Base-by-base conservation (phyloP, 148 eudicot genomes). In the Camellia japonica region DNA sequence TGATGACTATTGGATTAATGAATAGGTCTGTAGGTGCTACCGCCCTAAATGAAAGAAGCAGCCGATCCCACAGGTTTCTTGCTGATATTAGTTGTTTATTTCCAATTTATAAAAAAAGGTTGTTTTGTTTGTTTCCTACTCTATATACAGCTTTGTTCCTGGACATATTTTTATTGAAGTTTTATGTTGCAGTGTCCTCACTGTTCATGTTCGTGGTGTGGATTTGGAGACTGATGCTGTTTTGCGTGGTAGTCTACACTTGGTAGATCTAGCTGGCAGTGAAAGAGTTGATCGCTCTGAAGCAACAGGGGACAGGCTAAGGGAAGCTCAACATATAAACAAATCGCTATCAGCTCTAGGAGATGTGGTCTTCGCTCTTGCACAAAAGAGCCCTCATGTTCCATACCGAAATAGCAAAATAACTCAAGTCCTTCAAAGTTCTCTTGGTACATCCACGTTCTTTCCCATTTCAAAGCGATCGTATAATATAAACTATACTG, bases 241-340 rank as follows among this genome's bases (percentile, higher is more conserved):
- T 83, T 74, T 92, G 78, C 98, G 97, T n/a, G 99, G 99, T 55
- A 88, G 93, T 87, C 91, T 96, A 46, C 99, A 94, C 89, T 85
- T 96, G 89, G 97, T 96, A 64, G 99, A 96, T 85, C 94, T 96
- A 63, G 99, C 99, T 51, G 99, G 99, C 74, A 96, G 99, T 84
- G 99, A 96, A 88, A 90, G 99, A 83, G 98, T 96, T 42, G 99
- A 93, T 77, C 93, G 97, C 23, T 93, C 98, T 75, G 99, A 93
- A 83, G 99, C 91, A 82, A 91, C 91, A 13, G 99, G 99, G 52
- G 99, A 96, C 67, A 87, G 99, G 79, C 84, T 96, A 75, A 80
- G 88, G 69, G 99, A 96, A 88, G 99, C 99, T 46, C 99, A 96
- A 63, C 97, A 96, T 84, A 96, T 96, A 75, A 96, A 96, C 87